Base-by-base conservation (phyloP, 495 filamentous ascomycete species). In the Aspergillus panamensis region DNA sequence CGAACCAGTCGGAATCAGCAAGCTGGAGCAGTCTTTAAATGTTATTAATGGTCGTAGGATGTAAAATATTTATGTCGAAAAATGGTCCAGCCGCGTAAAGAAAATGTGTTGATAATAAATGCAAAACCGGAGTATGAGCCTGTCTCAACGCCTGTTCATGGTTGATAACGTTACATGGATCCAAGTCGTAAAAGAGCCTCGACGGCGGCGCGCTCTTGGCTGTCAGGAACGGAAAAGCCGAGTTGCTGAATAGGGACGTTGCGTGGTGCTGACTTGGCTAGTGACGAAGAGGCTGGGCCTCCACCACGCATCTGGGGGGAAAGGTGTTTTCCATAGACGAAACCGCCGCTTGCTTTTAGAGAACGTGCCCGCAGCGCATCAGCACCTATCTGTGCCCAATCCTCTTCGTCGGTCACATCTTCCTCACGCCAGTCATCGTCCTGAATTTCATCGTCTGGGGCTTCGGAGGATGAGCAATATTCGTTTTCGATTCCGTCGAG, bases 401-500 rank as follows among this genome's bases (percentile, higher is more conserved):
- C 93, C 70, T 98, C 94, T 61, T 96, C 91, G 71, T 98, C 94
- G n/a, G 94, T 97, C 51, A 86, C 80, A 67, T 95, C 90, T 62
- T 88, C 87, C 54, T 90, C 84, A 66, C 88, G 83, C 63, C 79
- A 78, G 64, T 87, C 80, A 31, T 87, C 85, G 53, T 84, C 84
- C 17, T 62, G 74, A n/a, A 77, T 65, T 42, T 86, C 84, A 62
- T 87, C 86, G n/a, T 84, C 76, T 12, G 79, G 85, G n/a, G 82
- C 84, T 61, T 88, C 87, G 32, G 86, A 90, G 49, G 87, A 87
- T 42, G 89, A 89, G 37, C 83, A 86, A 57, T 87, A 87, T 39
- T 79, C 84, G 37, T 58, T 66, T 25, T 86, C 84, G 33, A 81
- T 82, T 49, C 89, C 91, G 62, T 93, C 90, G 51, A 96, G 80